A percentile compares a stretch with the other conserved stretches of the same genome.
Evolutionary conservation across 345 rosid species (phyloP).

Genomic region (Microthlaspi erraticum): DNA sequence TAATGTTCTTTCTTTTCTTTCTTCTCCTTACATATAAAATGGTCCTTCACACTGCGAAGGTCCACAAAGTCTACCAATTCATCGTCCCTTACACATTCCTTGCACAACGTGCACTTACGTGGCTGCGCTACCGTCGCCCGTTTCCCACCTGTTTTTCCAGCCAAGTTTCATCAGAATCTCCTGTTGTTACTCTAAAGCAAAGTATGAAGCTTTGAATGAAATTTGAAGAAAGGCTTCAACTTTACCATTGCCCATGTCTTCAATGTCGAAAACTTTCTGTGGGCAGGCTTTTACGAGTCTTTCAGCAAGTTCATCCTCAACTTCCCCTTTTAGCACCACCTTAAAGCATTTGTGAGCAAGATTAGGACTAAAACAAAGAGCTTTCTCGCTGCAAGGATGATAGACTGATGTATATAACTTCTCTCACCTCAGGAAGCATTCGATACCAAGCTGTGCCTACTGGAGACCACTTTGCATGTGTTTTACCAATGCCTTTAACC

Average conservation of each 20-base stretch:
- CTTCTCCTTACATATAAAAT: slow-evolving; percentile 79
- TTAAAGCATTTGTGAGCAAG: slow-evolving; percentile 24
- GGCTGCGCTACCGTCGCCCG: slow-evolving; percentile 82
- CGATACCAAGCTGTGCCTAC: slow-evolving; percentile 96
- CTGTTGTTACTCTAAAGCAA: neutral
- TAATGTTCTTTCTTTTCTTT: neutral
- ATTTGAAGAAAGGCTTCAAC: slow-evolving; percentile 4
- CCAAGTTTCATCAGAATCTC: slow-evolving; percentile 10
- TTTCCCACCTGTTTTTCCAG: slow-evolving; percentile 56
- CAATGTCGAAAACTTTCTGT: slow-evolving; percentile 83
- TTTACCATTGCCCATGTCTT: slow-evolving; percentile 86
- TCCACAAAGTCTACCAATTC: slow-evolving; percentile 52
- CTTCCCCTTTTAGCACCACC: slow-evolving; percentile 66
- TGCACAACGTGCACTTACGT: slow-evolving; percentile 84
- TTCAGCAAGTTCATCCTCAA: slow-evolving; percentile 69
- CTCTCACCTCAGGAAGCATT: slow-evolving; percentile 89
- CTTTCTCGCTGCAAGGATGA: neutral
- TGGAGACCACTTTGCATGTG: slow-evolving; percentile 99
- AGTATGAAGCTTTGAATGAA: neutral
- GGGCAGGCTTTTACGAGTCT: slow-evolving; percentile 73
- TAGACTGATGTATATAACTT: slow-evolving; percentile 1
- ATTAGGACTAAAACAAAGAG: neutral
- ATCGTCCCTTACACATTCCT: slow-evolving; percentile 78
- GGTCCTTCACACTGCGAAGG: slow-evolving; percentile 70
- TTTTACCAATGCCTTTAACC: slow-evolving; percentile 87